Conservation (phyloP, 2,329 filamentous ascomycete species). For the Pseudocercospora ulei region DNA sequence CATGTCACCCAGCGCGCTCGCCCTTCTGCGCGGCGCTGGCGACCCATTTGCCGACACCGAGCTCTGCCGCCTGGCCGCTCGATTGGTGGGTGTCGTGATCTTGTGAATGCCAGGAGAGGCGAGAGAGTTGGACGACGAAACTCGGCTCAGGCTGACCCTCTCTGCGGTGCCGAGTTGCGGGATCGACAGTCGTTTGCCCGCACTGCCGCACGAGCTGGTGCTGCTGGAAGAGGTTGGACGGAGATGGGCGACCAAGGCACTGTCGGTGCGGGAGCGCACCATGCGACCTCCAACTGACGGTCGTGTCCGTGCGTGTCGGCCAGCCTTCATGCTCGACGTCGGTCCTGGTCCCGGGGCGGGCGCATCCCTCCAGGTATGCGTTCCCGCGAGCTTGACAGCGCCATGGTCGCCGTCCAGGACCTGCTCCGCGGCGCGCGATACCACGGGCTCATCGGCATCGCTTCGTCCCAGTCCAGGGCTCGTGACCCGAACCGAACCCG, state of each 20-base stretch:
- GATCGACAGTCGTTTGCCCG: conserved; percentile 28
- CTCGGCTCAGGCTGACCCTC: conserved; percentile 32
- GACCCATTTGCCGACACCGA: conserved; percentile 37
- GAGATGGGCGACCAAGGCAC: conserved; percentile 19
- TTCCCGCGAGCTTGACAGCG: conserved; percentile 34
- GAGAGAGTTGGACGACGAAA: conserved; percentile 30
- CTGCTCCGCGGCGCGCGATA: conserved; percentile 27
- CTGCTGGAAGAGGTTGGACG: conserved; percentile 21
- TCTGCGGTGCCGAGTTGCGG: conserved; percentile 34
- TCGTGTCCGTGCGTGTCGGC: conserved; percentile 23
- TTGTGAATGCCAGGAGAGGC: conserved; percentile 26
- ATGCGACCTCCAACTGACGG: conserved; percentile 27
- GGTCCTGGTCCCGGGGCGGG: conserved; percentile 29
- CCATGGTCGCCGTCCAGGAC: conserved; percentile 26
- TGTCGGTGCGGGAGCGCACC: conserved; percentile 26
- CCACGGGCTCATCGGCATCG: conserved; percentile 17
- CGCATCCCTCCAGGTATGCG: conserved; percentile 34
- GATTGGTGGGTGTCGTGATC: conserved; percentile 32
- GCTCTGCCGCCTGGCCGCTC: conserved; percentile 15
- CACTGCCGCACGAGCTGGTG: conserved; percentile 22
- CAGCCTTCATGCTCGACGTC: conserved; percentile 16
- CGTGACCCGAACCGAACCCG: conserved; percentile 37
- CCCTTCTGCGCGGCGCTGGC: conserved; percentile 33
- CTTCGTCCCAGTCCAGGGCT: conserved; percentile 32
- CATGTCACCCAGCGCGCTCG: conserved; percentile 29